These are phyloP conservation scores for Schizophyllum amplum DNA, from an alignment of 1,284 basidiomycete species.

Conservation along the genomic window DNA sequence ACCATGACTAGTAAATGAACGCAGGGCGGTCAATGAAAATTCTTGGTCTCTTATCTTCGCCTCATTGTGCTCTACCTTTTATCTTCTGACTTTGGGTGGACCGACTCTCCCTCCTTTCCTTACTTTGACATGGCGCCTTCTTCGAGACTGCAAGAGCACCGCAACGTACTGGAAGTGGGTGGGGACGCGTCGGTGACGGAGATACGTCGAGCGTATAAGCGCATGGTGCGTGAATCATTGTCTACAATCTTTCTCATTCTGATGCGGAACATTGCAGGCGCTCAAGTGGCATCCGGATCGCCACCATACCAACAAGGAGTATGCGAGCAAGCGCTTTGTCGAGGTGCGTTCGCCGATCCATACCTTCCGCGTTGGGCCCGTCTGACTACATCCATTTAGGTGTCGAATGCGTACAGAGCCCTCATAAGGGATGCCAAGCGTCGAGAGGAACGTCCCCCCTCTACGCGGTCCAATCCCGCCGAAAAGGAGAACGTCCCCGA, in stretches of 20 bases:
- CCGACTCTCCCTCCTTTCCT: background rate
- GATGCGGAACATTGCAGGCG: conserved; percentile 49
- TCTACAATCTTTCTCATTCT: conserved; percentile 17
- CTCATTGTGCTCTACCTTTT: background rate
- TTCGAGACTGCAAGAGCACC: conserved; percentile 47
- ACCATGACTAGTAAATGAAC: background rate
- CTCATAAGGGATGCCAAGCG: background rate
- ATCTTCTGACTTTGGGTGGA: background rate
- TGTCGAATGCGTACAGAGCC: background rate
- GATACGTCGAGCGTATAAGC: conserved; percentile 80
- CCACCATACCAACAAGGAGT: conserved; percentile 70
- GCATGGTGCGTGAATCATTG: conserved; percentile 41
- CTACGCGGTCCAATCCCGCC: background rate
- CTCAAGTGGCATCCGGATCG: conserved; percentile 90
- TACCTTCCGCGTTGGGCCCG: background rate
- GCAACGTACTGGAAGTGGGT: conserved; percentile 67
- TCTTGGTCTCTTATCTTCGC: background rate
- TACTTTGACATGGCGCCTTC: background rate
- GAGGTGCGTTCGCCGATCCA: background rate
- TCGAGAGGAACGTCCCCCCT: background rate
- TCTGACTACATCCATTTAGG: background rate
- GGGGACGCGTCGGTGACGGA: conserved; percentile 76
- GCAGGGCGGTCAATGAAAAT: background rate
- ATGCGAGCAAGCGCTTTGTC: background rate
- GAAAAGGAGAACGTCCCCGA: background rate